These are phyloP conservation scores for Vicia faba DNA, from an alignment of 306 rosid genomes.

Conservation along the genomic window DNA sequence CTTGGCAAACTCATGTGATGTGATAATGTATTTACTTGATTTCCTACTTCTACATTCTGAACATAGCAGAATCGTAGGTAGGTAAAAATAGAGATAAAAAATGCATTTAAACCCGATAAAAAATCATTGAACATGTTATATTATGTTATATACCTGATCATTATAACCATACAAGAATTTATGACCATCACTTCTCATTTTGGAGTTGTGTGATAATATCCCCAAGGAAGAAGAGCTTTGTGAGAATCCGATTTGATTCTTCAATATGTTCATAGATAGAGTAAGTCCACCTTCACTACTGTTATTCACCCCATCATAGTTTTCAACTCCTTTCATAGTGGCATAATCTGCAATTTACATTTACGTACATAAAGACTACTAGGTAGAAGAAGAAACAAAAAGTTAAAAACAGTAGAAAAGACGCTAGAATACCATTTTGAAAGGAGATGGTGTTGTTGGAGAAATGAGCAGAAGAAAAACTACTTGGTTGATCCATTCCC, in stretches of 20 bases:
- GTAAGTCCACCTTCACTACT: slow-evolving; percentile 45
- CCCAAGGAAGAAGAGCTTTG: slow-evolving; percentile 55
- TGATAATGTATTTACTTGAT: slow-evolving; percentile 56
- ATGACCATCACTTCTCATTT: slow-evolving; percentile 43
- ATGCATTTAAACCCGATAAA: neutral
- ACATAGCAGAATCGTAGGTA: neutral
- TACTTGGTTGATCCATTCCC: slow-evolving; percentile 44
- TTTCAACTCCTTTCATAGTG: slow-evolving; percentile 47
- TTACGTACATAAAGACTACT: neutral
- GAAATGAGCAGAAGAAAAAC: slow-evolving; percentile 66
- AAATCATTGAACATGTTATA: neutral
- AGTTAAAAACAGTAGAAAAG: neutral
- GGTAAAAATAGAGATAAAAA: neutral
- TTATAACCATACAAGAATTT: slow-evolving; percentile 53
- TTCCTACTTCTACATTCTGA: slow-evolving; percentile 63
- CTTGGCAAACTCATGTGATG: slow-evolving; percentile 84
- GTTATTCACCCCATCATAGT: slow-evolving; percentile 45
- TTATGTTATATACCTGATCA: slow-evolving; percentile 52
- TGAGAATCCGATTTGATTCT: slow-evolving; percentile 60
- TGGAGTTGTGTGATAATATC: slow-evolving; percentile 1
- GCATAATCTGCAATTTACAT: slow-evolving; percentile 53
- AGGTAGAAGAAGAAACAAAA: neutral
- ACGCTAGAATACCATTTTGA: slow-evolving; percentile 54
- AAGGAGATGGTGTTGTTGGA: slow-evolving; percentile 54
- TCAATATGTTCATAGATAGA: slow-evolving; percentile 57